Percentiles rank a stretch among this genome's conserved stretches.
Conservation (phyloP, 2,329 filamentous ascomycete genomes). For the Zarea fungicola region DNA sequence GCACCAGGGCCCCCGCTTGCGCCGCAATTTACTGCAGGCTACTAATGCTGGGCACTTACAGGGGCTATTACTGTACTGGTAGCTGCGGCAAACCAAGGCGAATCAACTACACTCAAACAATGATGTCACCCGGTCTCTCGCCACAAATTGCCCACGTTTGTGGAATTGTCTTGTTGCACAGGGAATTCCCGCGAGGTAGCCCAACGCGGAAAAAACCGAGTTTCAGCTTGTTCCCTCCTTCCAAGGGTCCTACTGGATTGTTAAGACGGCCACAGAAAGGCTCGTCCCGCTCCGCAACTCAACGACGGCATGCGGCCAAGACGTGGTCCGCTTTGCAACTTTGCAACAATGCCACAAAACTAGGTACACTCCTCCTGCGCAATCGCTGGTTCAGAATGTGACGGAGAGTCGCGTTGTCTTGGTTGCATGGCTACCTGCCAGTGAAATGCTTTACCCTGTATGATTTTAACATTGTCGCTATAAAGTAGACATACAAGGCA, state of each 20-base stretch:
- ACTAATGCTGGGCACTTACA: too few species aligned
- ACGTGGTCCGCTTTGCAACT: neutral
- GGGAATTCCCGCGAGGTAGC: neutral
- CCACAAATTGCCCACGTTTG: neutral
- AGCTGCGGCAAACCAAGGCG: neutral
- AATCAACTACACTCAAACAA: neutral
- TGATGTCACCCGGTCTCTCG: constrained; percentile 6
- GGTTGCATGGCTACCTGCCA: neutral
- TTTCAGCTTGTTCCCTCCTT: too few species aligned
- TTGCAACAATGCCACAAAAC: constrained; percentile 4
- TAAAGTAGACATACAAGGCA: neutral
- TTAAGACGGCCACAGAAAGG: neutral
- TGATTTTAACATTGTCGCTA: neutral
- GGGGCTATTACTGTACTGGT: neutral
- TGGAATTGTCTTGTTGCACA: neutral
- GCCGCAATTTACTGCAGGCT: too few species aligned
- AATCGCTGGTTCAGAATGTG: too few species aligned
- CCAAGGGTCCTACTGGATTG: too few species aligned
- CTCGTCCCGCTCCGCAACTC: constrained; percentile 11
- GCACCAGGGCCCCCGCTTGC: too few species aligned
- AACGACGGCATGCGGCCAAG: constrained; percentile 11
- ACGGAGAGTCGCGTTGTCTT: constrained; percentile 3
- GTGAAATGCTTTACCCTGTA: neutral
- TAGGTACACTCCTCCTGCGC: too few species aligned
- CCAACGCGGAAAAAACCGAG: neutral